Conservation (phyloP, 495 filamentous ascomycete species). For the Aspergillus bridgeri region DNA sequence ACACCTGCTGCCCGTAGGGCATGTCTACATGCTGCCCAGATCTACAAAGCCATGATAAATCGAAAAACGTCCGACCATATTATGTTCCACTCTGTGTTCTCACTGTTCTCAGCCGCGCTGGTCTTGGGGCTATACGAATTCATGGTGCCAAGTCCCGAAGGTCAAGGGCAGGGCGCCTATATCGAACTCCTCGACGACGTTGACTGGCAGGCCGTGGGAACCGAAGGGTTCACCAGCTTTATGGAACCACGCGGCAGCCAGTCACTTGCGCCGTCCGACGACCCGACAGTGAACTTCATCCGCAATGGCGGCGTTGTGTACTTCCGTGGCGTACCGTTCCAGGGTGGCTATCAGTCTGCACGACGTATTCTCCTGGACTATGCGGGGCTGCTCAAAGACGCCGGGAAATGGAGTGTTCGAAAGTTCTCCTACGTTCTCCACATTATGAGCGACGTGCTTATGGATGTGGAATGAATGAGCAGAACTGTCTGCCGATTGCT, state of each 20-base stretch:
- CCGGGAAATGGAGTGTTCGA: constrained; percentile 49
- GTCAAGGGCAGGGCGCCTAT: constrained; percentile 28
- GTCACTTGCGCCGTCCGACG: constrained; percentile 28
- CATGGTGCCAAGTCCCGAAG: constrained; percentile 37
- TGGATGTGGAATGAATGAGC: constrained; percentile 22
- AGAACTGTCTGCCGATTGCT: background rate
- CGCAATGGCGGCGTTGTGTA: constrained; percentile 48
- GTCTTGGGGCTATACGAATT: constrained; percentile 51
- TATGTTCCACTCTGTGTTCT: constrained; percentile 46
- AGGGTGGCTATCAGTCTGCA: constrained; percentile 48
- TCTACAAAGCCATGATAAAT: constrained; percentile 49
- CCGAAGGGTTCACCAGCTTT: constrained; percentile 39
- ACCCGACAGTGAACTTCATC: constrained; percentile 47
- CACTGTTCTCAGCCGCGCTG: constrained; percentile 48
- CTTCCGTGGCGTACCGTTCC: constrained; percentile 44
- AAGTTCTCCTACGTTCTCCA: constrained; percentile 48
- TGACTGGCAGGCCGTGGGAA: constrained; percentile 45
- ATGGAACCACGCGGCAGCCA: constrained; percentile 38
- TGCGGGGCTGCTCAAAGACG: constrained; percentile 47
- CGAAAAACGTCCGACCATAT: constrained; percentile 48
- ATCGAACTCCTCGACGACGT: constrained; percentile 51
- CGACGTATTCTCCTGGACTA: constrained; percentile 48
- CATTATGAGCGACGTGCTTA: constrained; percentile 54
- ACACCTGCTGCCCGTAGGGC: constrained; percentile 48
- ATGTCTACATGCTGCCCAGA: constrained; percentile 50